A percentile compares a stretch with the other conserved stretches of the same genome.
phyloP scores from a whole-genome alignment of 2,329 filamentous ascomycete species.

The Thielaviopsis punctulata region DNA sequence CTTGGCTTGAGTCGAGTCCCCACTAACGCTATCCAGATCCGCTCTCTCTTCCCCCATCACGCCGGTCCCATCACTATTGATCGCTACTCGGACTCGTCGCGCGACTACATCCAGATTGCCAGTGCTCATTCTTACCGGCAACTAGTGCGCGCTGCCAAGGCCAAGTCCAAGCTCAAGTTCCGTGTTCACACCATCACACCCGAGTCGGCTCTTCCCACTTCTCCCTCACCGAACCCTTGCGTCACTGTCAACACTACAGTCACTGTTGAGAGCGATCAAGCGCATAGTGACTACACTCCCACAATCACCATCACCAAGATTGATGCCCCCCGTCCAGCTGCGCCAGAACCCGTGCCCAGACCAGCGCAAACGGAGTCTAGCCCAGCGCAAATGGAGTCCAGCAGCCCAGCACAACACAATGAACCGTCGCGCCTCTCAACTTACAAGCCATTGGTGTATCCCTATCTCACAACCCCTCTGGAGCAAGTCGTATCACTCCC shows the following conservation, averaged over 20 bases:
- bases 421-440: too few relatives aligned
- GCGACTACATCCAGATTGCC: slow-evolving; percentile 63
- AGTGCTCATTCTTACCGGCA: slow-evolving; percentile 83
- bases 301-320: neutral
- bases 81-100: slow-evolving; percentile 88
- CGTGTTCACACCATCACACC: slow-evolving; percentile 38
- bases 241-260: slow-evolving; percentile 18
- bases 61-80: slow-evolving; percentile 47
- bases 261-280: slow-evolving; percentile 30
- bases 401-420: too few relatives aligned
- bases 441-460: too few relatives aligned
- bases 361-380: too few relatives aligned
- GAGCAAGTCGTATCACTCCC: too few relatives aligned
- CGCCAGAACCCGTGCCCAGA: neutral
- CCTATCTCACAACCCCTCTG: too few relatives aligned
- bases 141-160: slow-evolving; percentile 88
- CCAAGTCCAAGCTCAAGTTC: slow-evolving; percentile 91
- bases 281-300: neutral
- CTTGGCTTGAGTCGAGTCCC: neutral
- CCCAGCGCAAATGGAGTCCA: too few relatives aligned
- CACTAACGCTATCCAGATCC: slow-evolving; percentile 37
- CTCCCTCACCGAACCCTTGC: neutral
- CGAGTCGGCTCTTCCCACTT: neutral
- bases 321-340: neutral
- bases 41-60: slow-evolving; percentile 47